phyloP scores from a whole-genome alignment of 441 rosid genomes.

The Pelargonium cotyledonis region DNA sequence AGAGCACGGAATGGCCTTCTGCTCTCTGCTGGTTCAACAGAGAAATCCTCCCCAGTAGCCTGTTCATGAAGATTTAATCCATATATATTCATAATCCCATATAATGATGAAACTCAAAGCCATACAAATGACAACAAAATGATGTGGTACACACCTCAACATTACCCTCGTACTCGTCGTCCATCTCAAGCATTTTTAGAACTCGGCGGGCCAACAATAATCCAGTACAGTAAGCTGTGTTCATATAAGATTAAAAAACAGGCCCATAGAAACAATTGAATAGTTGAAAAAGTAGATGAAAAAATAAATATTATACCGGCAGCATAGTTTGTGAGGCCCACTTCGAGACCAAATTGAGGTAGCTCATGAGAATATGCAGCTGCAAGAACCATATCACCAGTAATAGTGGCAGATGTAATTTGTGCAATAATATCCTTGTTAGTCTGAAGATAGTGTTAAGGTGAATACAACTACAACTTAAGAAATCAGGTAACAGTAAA shows the following conservation, averaged over 20 bases:
- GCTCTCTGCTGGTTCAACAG: constrained; percentile 11
- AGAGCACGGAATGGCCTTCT: constrained; percentile 23
- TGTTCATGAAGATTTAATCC: neutral
- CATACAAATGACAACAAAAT: neutral
- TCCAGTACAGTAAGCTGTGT: constrained; percentile 11
- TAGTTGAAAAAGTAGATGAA: neutral
- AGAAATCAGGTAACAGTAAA: neutral
- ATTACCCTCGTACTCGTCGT: constrained; percentile 7
- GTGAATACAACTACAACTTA: neutral
- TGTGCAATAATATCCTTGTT: constrained; percentile 7
- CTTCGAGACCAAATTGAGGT: constrained; percentile 9
- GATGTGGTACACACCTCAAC: neutral
- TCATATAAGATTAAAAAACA: neutral
- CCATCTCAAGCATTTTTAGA: constrained; percentile 6
- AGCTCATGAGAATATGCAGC: constrained; percentile 7
- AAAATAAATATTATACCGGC: neutral
- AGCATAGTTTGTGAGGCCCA: constrained; percentile 8
- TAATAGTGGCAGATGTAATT: constrained; percentile 8
- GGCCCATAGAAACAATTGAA: neutral
- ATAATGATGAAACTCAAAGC: neutral
- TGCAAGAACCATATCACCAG: constrained; percentile 10
- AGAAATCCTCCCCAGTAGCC: constrained; percentile 9
- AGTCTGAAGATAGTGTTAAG: constrained; percentile 5
- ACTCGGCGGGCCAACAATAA: constrained; percentile 10
- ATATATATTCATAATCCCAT: neutral